Percentiles rank a stretch among this genome's conserved stretches.
Evolutionary conservation across 2,329 filamentous ascomycete genomes (phyloP).

Genomic region (Aspergillus arachidicola): DNA sequence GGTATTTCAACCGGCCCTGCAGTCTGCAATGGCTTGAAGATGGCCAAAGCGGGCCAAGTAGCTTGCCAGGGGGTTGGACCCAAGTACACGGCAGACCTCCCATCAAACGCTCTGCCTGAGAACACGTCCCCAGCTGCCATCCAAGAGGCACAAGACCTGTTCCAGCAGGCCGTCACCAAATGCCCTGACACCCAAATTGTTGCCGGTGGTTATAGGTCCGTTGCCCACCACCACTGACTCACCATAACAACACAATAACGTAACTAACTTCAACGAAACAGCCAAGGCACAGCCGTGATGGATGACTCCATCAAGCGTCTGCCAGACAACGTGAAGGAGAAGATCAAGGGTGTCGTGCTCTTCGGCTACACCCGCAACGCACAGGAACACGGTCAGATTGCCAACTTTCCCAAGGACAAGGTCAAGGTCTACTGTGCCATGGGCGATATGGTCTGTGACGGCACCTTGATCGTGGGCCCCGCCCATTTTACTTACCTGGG

Average conservation of each 20-base stretch:
- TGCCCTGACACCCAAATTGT: slow-evolving; percentile 51
- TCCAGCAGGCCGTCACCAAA: slow-evolving; percentile 45
- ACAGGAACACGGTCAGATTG: slow-evolving; percentile 43
- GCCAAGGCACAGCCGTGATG: slow-evolving; percentile 50
- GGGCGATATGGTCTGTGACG: slow-evolving; percentile 54
- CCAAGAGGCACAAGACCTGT: slow-evolving; percentile 45
- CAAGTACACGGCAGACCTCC: slow-evolving; percentile 44
- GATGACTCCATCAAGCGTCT: slow-evolving; percentile 43
- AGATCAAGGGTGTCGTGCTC: slow-evolving; percentile 44
- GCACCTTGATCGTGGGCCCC: slow-evolving; percentile 44
- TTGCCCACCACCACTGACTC: background rate
- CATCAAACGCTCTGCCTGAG: slow-evolving; percentile 41
- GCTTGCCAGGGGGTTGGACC: slow-evolving; percentile 49
- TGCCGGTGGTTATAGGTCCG: slow-evolving; percentile 48
- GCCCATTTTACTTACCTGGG: slow-evolving; percentile 42
- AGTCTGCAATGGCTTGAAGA: slow-evolving; percentile 30
- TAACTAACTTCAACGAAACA: background rate
- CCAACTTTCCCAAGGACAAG: slow-evolving; percentile 46
- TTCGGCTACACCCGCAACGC: slow-evolving; percentile 49
- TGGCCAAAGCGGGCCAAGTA: slow-evolving; percentile 21
- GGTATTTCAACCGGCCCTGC: slow-evolving; percentile 36
- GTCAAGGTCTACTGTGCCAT: slow-evolving; percentile 51
- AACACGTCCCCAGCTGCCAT: slow-evolving; percentile 42
- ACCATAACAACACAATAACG: background rate
- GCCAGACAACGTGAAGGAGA: slow-evolving; percentile 26